Evolutionary conservation across 306 rosid species (phyloP).

Genomic region (Corylus avellana): DNA sequence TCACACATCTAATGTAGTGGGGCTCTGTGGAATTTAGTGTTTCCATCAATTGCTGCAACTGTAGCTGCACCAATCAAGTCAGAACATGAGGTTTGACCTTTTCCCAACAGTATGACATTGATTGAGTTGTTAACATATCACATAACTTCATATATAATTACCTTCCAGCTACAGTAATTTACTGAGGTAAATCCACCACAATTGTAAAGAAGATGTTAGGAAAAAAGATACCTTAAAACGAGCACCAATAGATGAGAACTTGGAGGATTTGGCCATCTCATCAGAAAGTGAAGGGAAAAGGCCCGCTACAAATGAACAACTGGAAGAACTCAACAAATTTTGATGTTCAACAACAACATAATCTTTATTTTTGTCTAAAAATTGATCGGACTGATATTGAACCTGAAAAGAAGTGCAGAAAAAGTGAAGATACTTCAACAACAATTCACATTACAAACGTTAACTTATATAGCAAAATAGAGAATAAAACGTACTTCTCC

Average conservation of each 20-base stretch:
- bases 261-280: conserved; percentile 75
- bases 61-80: conserved; percentile 65
- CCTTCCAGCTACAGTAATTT: conserved; percentile 22
- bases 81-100: conserved; percentile 34
- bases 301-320: conserved; percentile 77
- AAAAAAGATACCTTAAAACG: conserved; percentile 72
- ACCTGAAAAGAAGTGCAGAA: conserved; percentile 63
- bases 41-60: conserved; percentile 94
- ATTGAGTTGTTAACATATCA: conserved; percentile 7
- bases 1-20: conserved; percentile 93
- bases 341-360: conserved; percentile 95
- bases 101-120: conserved; percentile 26
- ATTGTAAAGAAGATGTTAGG: conserved; percentile 9
- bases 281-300: conserved; percentile 80
- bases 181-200: conserved; percentile 7
- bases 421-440: conserved; percentile 19
- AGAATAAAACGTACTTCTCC: conserved; percentile 72
- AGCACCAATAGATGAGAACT: conserved; percentile 92
- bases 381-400: conserved; percentile 81
- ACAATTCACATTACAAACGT: conserved; percentile 12
- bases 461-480: conserved; percentile 25
- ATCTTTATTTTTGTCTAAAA: conserved; percentile 92
- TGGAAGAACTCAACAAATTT: conserved; percentile 80
- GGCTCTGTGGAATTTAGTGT: conserved; percentile 72
- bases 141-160: conserved; percentile 17